Base-by-base conservation (phyloP, 768 basidiomycete genomes). In the Lentinus brumalis region DNA sequence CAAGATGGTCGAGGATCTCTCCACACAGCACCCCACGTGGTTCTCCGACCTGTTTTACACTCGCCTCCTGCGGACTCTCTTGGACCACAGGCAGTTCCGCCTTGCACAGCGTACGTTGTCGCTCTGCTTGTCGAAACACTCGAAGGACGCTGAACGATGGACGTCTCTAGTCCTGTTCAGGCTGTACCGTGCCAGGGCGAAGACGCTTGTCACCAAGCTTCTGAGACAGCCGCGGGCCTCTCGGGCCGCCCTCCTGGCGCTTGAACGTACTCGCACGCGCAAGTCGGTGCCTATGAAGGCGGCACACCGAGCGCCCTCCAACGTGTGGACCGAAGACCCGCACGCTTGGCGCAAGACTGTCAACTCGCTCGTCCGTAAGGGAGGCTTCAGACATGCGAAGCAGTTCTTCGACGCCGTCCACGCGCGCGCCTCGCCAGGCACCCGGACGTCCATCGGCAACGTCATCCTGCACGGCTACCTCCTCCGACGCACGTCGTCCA, bases 381-480 rank as follows among this genome's bases (percentile, higher is more conserved):
- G 78, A 14, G 80, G 82, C 16, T 50, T 76, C 16, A 73, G 70
- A 50, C 77, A 79, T 26, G 86, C 84, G 4, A 77, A 77, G 56
- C 75, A 67, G 57, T 59, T 85, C 5, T 78, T 82, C 61, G 65
- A 65, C 18, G 42, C 53, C 15, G 35, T 61, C 42, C 30, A 51
- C 39, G 51, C 58, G 21, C 64, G 69, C 1, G 61, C 54, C 41
- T 18, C 18, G 21, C 16, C 44, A 1, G 38, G 21, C 4, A 42
- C 55, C 14, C 69, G 73, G 44, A 84, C 85, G 0, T 64, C 70
- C 21, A 68, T 87, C 11, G 86, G 85, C 3, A 91, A 90, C 66
- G 77, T 78, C 32, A 77, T 89, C 32, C 69, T 90, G 3, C 77
- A 85, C 56, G 82, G 79, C 1, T 67, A 76, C 7, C 62, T 81